Evolutionary conservation across 192 early-diverging fungal genomes (phyloP), one percentile per base, ranked within the genome.

Genomic region (Rhizophagus sp.): DNA sequence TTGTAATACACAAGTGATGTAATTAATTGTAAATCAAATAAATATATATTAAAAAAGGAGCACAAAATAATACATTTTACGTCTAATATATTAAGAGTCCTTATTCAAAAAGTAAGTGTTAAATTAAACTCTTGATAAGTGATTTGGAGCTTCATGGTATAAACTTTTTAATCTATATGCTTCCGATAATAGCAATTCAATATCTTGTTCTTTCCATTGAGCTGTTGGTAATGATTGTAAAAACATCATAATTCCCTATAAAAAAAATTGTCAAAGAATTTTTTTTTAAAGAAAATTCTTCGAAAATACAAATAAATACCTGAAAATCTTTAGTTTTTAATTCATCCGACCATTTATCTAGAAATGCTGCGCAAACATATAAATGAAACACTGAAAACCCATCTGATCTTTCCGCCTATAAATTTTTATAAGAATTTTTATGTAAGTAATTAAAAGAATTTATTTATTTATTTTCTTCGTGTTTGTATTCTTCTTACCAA

Each of bases 111-210:
- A 65, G 13, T 65, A 27, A 30, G 6, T 27, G 30, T 36, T 36
- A 65, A 65, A 10, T 65, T n/a, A 70, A 39, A 36, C 81, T 34
- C 81, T 79, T 66, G 80, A 87, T 65, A 95, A 88, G 83, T 99
- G 97, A 79, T 87, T 94, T 34, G 96, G 97, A 22, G 96, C 93
- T 73, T 95, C 89, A 81, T 97, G 96, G 84, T 97, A 99, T 41
- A 99, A 88, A 7, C 90, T 92, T 85, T 99, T 99, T 93, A 93
- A 96, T 95, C 97, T 96, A 84, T 93, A 99, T 4, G 97, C 98
- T 79, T 99, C 97, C 0, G 96, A 94, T 41, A 99, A 83, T 78
- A 99, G 85, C 50, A 98, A 84, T 84, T 99, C 96, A 34, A 99
- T 93, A 79, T 99, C 97, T 84, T 95, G 93, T 63, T 94, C 92